Evolutionary conservation across 164 flowering plant species (phyloP).

Genomic region (Vitis vinifera): ASM3070453v1 NC_081815.1:2985501-2986000

Average conservation of each 20-base stretch:
- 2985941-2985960: neutral
- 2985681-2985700: conserved; percentile 3
- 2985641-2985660: neutral
- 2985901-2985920: neutral
- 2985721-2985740: conserved; percentile 5
- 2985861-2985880: neutral
- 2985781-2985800: neutral
- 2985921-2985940: conserved; percentile 4
- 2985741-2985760: neutral
- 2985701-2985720: neutral
- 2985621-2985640: neutral
- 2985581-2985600: neutral
- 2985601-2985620: neutral
- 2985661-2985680: neutral
- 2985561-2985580: conserved; percentile 3
- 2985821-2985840: neutral
- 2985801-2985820: neutral
- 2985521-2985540: neutral
- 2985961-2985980: neutral
- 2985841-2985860: conserved; percentile 3
- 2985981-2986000: neutral
- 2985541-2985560: neutral
- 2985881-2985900: neutral
- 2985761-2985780: neutral
- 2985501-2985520: neutral